A percentile compares a stretch with the other conserved stretches of the same genome.
Evolutionary conservation across 345 rosid genomes (phyloP).

Genomic region (Garcia nutans): DNA sequence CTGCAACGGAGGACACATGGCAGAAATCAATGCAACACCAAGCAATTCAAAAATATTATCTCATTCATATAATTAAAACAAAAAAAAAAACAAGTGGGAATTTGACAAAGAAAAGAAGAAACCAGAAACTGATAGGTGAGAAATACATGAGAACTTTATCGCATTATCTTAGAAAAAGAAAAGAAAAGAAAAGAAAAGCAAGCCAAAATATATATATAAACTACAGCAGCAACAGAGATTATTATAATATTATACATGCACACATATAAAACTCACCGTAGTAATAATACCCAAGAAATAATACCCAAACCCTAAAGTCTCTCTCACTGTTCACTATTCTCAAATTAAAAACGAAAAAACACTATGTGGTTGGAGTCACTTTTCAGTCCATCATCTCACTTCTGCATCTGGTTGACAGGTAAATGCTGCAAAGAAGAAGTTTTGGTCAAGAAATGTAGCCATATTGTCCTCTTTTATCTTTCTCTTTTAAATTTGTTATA

Average conservation of each 20-base stretch:
- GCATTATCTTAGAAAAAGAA: not conserved
- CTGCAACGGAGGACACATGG: not conserved
- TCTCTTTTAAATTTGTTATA: not conserved
- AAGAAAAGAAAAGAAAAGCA: not conserved
- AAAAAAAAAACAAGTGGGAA: too few species aligned
- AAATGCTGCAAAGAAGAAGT: not conserved
- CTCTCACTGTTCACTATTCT: not conserved
- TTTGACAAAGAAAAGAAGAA: not conserved
- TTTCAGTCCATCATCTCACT: not conserved
- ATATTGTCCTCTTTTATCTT: not conserved
- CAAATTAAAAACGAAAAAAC: not conserved
- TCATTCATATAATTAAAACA: not conserved
- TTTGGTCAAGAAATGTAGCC: not conserved
- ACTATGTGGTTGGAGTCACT: not conserved
- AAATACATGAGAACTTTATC: not conserved
- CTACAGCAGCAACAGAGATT: not conserved
- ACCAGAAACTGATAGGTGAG: not conserved
- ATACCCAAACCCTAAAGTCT: not conserved
- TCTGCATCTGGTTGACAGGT: not conserved
- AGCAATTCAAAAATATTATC: not conserved
- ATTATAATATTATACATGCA: not conserved
- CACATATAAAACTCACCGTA: not conserved
- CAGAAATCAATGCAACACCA: not conserved
- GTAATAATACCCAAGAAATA: not conserved
- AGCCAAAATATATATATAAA: conserved; percentile 5